Conservation (phyloP, 805 yeast genomes). For the Metschnikowia proteae region DNA sequence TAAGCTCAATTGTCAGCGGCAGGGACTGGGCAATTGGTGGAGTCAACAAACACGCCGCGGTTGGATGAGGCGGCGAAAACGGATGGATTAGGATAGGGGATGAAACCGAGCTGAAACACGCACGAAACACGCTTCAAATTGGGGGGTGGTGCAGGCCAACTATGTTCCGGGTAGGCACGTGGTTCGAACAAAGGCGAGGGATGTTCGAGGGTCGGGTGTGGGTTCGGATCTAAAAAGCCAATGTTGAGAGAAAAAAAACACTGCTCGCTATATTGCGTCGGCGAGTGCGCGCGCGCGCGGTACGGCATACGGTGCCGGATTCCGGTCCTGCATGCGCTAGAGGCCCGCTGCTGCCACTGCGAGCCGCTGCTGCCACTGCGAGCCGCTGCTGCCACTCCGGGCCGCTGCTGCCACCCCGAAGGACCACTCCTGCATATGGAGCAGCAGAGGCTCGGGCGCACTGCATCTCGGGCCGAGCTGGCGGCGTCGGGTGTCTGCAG, state of each 20-base stretch:
- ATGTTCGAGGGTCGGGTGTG: neutral
- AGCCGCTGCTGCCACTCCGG: no score
- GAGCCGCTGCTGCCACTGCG: no score
- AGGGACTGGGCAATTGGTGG: neutral
- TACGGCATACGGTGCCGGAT: neutral
- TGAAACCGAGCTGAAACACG: neutral
- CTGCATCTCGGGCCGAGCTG: neutral
- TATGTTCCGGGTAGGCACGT: neutral
- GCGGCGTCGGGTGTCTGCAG: neutral
- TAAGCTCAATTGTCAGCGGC: neutral
- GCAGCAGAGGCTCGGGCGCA: no score
- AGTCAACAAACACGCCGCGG: constrained; percentile 2
- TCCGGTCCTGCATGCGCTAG: no score
- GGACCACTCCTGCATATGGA: no score
- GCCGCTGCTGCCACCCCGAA: no score
- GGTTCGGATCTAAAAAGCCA: constrained; percentile 4
- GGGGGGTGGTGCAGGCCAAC: neutral
- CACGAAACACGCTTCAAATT: neutral
- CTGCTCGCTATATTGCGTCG: constrained; percentile 5
- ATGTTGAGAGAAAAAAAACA: constrained; percentile 7
- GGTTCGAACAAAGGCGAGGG: constrained; percentile 1
- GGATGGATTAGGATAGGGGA: neutral
- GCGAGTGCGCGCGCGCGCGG: constrained; percentile 4
- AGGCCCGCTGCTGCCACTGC: no score
- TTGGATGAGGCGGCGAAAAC: neutral